phyloP scores from a whole-genome alignment of 768 basidiomycete genomes.

The Boletus fagicola region DNA sequence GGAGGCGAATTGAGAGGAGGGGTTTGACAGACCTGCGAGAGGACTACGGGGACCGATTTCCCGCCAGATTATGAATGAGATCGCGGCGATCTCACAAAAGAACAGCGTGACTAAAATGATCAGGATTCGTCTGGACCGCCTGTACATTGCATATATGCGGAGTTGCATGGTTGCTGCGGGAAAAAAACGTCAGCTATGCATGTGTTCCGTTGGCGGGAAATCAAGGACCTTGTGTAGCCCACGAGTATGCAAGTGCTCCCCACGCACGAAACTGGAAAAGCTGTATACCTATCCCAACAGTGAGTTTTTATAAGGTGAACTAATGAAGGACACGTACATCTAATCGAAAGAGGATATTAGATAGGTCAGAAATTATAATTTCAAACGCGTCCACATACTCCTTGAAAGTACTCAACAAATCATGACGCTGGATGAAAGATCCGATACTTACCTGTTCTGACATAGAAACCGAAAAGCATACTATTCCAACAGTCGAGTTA shows the following conservation, averaged over 20 bases:
- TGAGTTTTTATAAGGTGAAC: not conserved
- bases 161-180: slow-evolving; percentile 31
- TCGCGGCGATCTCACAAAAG: slow-evolving; percentile 23
- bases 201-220: not conserved
- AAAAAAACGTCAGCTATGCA: slow-evolving; percentile 5
- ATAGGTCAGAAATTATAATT: not conserved
- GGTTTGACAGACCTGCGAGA: slow-evolving; percentile 19
- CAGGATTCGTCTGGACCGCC: slow-evolving; percentile 22
- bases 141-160: slow-evolving; percentile 35
- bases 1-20: not conserved
- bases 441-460: slow-evolving; percentile 18
- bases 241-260: slow-evolving; percentile 32
- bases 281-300: slow-evolving; percentile 16
- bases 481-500: slow-evolving; percentile 7
- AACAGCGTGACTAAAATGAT: slow-evolving; percentile 19
- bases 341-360: not conserved
- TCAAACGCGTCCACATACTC: slow-evolving; percentile 19
- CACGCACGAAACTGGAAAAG: slow-evolving; percentile 34
- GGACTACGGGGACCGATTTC: slow-evolving; percentile 26
- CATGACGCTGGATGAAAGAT: not conserved
- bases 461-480: slow-evolving; percentile 19
- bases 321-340: slow-evolving; percentile 18
- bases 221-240: slow-evolving; percentile 32
- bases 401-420: slow-evolving; percentile 12
- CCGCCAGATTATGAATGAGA: slow-evolving; percentile 27